Conservation (phyloP, 1,284 basidiomycete genomes). For the Fomitopsis schrenkii region DNA sequence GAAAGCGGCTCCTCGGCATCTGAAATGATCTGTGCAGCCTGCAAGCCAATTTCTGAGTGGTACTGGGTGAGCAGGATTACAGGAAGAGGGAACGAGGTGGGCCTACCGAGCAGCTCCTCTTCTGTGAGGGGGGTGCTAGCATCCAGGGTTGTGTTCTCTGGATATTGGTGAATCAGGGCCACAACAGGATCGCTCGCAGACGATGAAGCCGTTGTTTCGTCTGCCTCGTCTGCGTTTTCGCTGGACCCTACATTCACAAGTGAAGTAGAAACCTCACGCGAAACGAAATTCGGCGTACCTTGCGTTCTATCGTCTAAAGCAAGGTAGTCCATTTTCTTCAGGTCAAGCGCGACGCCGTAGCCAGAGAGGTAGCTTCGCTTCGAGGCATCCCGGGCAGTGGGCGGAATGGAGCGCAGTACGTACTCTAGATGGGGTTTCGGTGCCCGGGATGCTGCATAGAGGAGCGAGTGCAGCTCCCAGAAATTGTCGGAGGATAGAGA, state of each 20-base stretch:
- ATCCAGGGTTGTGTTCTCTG: constrained; percentile 48
- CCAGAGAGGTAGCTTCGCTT: constrained; percentile 64
- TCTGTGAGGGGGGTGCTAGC: constrained; percentile 54
- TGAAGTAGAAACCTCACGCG: neutral
- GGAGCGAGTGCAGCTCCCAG: constrained; percentile 59
- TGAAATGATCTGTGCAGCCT: constrained; percentile 72
- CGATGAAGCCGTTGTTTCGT: constrained; percentile 22
- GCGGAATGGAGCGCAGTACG: constrained; percentile 67
- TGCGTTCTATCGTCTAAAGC: constrained; percentile 80
- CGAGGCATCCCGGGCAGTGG: constrained; percentile 20
- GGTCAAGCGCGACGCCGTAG: constrained; percentile 87
- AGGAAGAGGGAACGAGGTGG: too few relatives aligned
- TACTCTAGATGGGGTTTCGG: constrained; percentile 58
- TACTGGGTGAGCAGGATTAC: neutral
- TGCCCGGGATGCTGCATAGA: constrained; percentile 47
- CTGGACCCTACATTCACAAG: neutral
- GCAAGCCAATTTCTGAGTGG: constrained; percentile 59
- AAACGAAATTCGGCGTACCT: constrained; percentile 7
- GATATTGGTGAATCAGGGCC: constrained; percentile 51
- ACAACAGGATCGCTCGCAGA: constrained; percentile 38
- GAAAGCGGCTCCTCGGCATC: constrained; percentile 54
- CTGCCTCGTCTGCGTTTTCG: constrained; percentile 12
- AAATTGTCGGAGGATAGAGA: constrained; percentile 58
- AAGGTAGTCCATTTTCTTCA: constrained; percentile 98
- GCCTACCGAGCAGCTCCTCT: constrained; percentile 56